phyloP scores from a whole-genome alignment of 2,329 filamentous ascomycete species.

The Teratosphaeriaceae sp. region DNA sequence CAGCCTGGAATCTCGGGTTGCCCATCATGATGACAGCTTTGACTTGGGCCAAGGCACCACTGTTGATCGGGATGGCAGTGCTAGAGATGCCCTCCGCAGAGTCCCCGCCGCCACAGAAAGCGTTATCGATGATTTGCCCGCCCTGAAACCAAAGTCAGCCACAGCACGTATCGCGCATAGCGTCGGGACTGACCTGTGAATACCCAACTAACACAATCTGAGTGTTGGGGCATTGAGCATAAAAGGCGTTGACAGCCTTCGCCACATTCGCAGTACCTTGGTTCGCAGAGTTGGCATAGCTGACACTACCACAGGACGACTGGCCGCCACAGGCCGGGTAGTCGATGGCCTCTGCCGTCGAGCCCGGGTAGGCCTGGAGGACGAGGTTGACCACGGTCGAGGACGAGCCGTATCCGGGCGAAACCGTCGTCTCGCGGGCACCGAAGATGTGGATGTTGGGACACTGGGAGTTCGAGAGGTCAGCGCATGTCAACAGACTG shows the following conservation, averaged over 20 bases:
- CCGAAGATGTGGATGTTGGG: slow-evolving; percentile 37
- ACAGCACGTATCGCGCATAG: slow-evolving; percentile 57
- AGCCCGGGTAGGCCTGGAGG: slow-evolving; percentile 31
- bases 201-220: slow-evolving; percentile 58
- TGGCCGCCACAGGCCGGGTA: slow-evolving; percentile 55
- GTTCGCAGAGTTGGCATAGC: slow-evolving; percentile 52
- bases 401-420: slow-evolving; percentile 34
- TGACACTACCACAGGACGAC: slow-evolving; percentile 34
- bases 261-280: slow-evolving; percentile 50
- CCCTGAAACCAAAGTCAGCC: slow-evolving; percentile 40
- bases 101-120: slow-evolving; percentile 52
- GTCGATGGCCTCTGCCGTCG: slow-evolving; percentile 27
- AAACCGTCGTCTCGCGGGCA: slow-evolving; percentile 36
- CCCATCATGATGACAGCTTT: slow-evolving; percentile 62
- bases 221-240: slow-evolving; percentile 50
- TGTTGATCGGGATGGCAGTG: slow-evolving; percentile 33
- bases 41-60: slow-evolving; percentile 44
- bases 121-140: slow-evolving; percentile 57
- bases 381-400: slow-evolving; percentile 35
- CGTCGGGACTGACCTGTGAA: slow-evolving; percentile 44
- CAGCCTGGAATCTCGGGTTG: slow-evolving; percentile 51
- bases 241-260: slow-evolving; percentile 32
- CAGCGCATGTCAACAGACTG: no score
- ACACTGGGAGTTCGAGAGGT: slow-evolving; percentile 26
- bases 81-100: slow-evolving; percentile 40